Percentiles rank a stretch among this genome's conserved stretches.
phyloP scores from a whole-genome alignment of 768 basidiomycete genomes.

The Serendipita sp. region DNA sequence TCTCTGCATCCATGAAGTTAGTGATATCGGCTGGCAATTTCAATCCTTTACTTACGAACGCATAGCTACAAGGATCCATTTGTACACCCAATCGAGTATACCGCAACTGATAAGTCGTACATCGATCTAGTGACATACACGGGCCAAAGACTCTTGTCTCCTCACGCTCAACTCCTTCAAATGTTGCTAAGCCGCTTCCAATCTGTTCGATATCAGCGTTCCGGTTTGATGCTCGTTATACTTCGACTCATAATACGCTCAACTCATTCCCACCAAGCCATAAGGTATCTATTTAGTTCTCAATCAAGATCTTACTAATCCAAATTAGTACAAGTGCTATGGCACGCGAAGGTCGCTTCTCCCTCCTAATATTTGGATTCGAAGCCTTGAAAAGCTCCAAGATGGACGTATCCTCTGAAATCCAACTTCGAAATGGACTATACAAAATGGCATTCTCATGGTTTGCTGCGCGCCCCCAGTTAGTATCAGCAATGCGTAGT shows the following conservation, averaged over 20 bases:
- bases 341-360: constrained; percentile 79
- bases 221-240: constrained; percentile 71
- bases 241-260: constrained; percentile 77
- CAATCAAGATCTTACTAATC: background rate
- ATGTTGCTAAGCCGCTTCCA: constrained; percentile 87
- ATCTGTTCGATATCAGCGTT: constrained; percentile 77
- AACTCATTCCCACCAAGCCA: constrained; percentile 42
- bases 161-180: constrained; percentile 72
- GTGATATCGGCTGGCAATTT: constrained; percentile 18
- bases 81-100: constrained; percentile 68
- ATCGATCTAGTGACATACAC: constrained; percentile 58
- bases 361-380: constrained; percentile 84
- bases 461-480: constrained; percentile 94
- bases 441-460: constrained; percentile 75
- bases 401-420: constrained; percentile 70
- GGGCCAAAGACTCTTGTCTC: constrained; percentile 61
- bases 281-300: constrained; percentile 43
- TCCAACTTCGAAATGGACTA: constrained; percentile 52
- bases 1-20: constrained; percentile 68
- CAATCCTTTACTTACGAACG: background rate
- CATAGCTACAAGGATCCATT: constrained; percentile 79
- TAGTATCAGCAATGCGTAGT: constrained; percentile 20
- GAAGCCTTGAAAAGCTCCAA: constrained; percentile 79
- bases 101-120: constrained; percentile 72
- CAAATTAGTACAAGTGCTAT: constrained; percentile 68